Evolutionary conservation across 495 filamentous ascomycete species (phyloP).

Genomic region (Ascobolus immersus): DNA sequence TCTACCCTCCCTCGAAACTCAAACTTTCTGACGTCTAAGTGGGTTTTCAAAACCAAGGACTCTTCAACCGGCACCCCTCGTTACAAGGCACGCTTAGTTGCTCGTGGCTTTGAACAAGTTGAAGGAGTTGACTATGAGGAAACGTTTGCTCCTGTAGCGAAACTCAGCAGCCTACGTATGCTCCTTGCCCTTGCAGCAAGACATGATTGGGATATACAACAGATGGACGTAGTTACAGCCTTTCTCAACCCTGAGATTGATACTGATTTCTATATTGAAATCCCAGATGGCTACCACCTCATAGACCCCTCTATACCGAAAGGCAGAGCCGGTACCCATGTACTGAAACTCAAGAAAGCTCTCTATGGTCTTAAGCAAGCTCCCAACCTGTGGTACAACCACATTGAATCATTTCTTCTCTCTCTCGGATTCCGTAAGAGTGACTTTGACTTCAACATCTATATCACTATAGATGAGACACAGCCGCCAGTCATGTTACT

Average conservation of each 20-base stretch:
- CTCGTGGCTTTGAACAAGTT: conserved; percentile 6
- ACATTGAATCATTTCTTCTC: conserved; percentile 1
- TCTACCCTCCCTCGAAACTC: no score
- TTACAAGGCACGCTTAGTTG: conserved; percentile 6
- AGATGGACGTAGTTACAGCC: conserved; percentile 6
- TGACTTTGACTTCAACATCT: background rate
- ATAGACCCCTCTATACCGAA: no score
- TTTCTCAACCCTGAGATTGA: conserved; percentile 7
- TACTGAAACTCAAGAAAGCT: conserved; percentile 2
- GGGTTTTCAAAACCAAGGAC: conserved; percentile 6
- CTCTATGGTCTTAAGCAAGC: conserved; percentile 5
- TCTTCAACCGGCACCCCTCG: conserved; percentile 1
- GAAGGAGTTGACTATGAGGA: conserved; percentile 6
- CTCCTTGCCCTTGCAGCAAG: background rate
- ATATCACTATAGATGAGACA: no score
- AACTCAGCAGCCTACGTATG: conserved; percentile 3
- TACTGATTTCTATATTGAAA: conserved; percentile 2
- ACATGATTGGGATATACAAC: conserved; percentile 3
- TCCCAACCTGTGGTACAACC: conserved; percentile 1
- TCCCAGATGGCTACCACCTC: conserved; percentile 5
- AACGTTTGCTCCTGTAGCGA: conserved; percentile 5
- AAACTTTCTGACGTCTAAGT: no score
- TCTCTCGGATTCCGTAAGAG: background rate
- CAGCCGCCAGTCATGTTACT: background rate
- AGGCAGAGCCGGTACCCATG: background rate